phyloP scores from a whole-genome alignment of 2,329 filamentous ascomycete species.

The Chaetomium strumarium region DNA sequence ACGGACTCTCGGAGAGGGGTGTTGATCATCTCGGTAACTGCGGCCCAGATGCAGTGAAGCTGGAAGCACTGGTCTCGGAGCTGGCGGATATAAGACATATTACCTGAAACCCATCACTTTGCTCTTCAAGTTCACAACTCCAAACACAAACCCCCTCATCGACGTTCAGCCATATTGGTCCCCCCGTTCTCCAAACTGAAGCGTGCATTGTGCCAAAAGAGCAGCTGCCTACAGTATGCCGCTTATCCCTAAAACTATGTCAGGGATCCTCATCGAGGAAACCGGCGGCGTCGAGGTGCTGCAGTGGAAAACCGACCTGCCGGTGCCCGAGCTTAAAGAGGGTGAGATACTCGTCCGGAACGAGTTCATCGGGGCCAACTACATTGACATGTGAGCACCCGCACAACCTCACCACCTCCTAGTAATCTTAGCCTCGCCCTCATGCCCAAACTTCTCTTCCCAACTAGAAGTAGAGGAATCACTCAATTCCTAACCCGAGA shows the following conservation, averaged over 20 bases:
- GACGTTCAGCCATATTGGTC: too few species aligned
- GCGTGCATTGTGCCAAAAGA: too few species aligned
- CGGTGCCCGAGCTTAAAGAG: conserved; percentile 62
- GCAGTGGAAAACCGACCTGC: conserved; percentile 62
- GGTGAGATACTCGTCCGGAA: conserved; percentile 77
- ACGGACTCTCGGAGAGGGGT: too few species aligned
- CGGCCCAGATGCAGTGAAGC: too few species aligned
- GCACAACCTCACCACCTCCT: neutral
- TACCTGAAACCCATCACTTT: too few species aligned
- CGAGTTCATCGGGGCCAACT: conserved; percentile 75
- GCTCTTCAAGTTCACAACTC: too few species aligned
- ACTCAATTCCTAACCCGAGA: neutral
- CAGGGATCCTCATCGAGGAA: conserved; percentile 65
- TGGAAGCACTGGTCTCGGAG: too few species aligned
- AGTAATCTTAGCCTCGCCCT: too few species aligned
- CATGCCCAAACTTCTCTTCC: neutral
- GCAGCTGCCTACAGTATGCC: conserved; percentile 13
- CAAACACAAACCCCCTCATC: too few species aligned
- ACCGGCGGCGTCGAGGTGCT: conserved; percentile 68
- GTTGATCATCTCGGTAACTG: too few species aligned
- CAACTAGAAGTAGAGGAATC: neutral
- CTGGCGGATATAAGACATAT: too few species aligned
- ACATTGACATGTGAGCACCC: conserved; percentile 65
- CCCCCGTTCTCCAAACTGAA: too few species aligned
- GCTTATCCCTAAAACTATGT: conserved; percentile 59